Percentiles rank a stretch among this genome's conserved stretches.
Conservation (phyloP, 1,139 yeast species). For the Fermentozyma sake region DNA sequence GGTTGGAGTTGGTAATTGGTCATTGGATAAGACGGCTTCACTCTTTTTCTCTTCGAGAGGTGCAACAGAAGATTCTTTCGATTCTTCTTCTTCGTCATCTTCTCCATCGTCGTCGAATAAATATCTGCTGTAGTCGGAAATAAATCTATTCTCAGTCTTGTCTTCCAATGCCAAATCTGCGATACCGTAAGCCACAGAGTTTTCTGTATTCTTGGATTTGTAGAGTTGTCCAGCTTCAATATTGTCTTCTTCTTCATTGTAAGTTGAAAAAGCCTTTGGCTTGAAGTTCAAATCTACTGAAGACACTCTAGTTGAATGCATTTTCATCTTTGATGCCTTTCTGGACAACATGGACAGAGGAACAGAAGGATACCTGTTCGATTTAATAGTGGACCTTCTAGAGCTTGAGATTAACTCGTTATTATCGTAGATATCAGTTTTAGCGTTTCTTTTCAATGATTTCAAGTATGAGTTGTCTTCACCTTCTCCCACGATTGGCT, state of each 20-base stretch:
- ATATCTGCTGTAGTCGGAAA: constrained; percentile 33
- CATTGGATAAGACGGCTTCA: too few species aligned
- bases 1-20: constrained; percentile 17
- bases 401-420: constrained; percentile 24
- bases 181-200: constrained; percentile 11
- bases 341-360: constrained; percentile 19
- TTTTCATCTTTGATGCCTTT: constrained; percentile 1
- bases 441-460: too few species aligned
- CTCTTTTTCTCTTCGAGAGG: constrained; percentile 3
- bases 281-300: constrained; percentile 26
- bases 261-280: constrained; percentile 13
- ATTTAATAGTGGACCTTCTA: constrained; percentile 30
- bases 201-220: constrained; percentile 1
- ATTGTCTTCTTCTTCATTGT: constrained; percentile 10
- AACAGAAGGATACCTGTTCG: constrained; percentile 35
- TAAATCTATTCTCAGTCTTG: constrained; percentile 16
- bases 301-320: constrained; percentile 12
- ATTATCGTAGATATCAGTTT: neutral
- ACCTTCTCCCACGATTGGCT: too few species aligned
- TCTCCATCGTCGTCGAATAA: constrained; percentile 26
- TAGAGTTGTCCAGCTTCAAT: constrained; percentile 2
- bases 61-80: constrained; percentile 3
- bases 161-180: constrained; percentile 14
- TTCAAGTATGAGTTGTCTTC: too few species aligned
- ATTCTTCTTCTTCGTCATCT: constrained; percentile 9